Conservation (phyloP, 306 rosid species). For the Trifolium dubium region DNA sequence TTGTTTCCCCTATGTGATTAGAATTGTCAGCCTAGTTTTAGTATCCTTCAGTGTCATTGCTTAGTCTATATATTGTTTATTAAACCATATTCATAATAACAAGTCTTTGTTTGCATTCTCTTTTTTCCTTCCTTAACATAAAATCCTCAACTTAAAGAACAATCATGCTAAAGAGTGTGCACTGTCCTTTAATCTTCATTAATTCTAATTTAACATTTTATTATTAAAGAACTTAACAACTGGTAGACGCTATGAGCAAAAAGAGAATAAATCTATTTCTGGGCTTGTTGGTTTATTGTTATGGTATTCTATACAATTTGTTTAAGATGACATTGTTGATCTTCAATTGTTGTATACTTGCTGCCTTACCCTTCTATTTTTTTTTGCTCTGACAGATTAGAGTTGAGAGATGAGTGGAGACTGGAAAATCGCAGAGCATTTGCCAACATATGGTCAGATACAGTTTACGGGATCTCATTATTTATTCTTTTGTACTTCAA, state of each 20-base stretch:
- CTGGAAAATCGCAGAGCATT: slow-evolving; percentile 87
- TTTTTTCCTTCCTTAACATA: neutral
- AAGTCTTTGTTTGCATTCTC: slow-evolving; percentile 17
- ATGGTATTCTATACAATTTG: neutral
- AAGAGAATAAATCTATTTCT: slow-evolving; percentile 25
- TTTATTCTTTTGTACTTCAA: slow-evolving; percentile 90
- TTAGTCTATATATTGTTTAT: neutral
- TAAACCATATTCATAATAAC: neutral
- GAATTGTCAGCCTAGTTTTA: slow-evolving; percentile 1
- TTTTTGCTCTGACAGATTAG: slow-evolving; percentile 68
- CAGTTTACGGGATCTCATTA: slow-evolving; percentile 80
- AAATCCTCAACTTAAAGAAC: neutral
- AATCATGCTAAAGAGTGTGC: slow-evolving; percentile 23
- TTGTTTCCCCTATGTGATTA: neutral
- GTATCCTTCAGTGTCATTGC: neutral
- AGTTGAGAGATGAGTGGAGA: slow-evolving; percentile 92
- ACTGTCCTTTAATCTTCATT: slow-evolving; percentile 25
- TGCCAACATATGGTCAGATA: slow-evolving; percentile 97
- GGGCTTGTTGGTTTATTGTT: slow-evolving; percentile 30
- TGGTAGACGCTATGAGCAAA: slow-evolving; percentile 31
- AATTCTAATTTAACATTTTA: slow-evolving; percentile 24
- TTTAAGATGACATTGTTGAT: slow-evolving; percentile 32
- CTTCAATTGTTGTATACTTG: slow-evolving; percentile 30
- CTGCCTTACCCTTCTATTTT: slow-evolving; percentile 36
- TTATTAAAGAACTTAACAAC: slow-evolving; percentile 25